Evolutionary conservation across 1,284 basidiomycete genomes (phyloP).

Genomic region (Trichosporon ovoides): DNA sequence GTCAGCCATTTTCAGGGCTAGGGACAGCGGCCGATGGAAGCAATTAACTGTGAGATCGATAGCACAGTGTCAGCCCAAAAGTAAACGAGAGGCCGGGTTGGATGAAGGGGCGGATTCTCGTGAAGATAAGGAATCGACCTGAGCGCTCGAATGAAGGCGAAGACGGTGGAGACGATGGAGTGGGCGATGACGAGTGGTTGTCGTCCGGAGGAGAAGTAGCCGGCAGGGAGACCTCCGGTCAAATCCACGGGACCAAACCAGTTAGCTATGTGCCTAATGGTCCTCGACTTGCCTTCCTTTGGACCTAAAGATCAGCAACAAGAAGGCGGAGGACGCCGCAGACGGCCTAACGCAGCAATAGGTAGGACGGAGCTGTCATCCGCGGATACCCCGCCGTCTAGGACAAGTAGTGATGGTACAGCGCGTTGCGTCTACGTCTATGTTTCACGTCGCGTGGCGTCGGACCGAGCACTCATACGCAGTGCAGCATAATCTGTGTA

Average conservation of each 20-base stretch:
- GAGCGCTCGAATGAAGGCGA: background rate
- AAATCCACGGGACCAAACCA: background rate
- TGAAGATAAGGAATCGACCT: background rate
- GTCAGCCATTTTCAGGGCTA: background rate
- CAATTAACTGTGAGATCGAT: background rate
- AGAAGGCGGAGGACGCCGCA: too few species aligned
- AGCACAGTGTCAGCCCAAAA: background rate
- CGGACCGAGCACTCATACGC: too few species aligned
- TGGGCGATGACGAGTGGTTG: slow-evolving; percentile 3
- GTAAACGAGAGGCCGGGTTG: background rate
- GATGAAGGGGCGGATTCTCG: background rate
- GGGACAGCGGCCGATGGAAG: background rate
- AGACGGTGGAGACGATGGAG: background rate
- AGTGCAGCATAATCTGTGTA: too few species aligned
- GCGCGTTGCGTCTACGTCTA: too few species aligned
- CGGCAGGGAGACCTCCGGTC: background rate
- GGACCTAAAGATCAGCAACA: background rate
- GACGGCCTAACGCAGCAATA: too few species aligned
- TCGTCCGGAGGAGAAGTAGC: background rate
- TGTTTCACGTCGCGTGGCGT: too few species aligned
- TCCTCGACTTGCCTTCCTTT: background rate
- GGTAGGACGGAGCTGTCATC: too few species aligned
- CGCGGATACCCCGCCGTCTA: too few species aligned
- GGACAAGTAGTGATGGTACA: too few species aligned
- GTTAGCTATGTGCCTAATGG: background rate